phyloP scores from a whole-genome alignment of 2,329 filamentous ascomycete species.

The Septoria petroselini region DNA sequence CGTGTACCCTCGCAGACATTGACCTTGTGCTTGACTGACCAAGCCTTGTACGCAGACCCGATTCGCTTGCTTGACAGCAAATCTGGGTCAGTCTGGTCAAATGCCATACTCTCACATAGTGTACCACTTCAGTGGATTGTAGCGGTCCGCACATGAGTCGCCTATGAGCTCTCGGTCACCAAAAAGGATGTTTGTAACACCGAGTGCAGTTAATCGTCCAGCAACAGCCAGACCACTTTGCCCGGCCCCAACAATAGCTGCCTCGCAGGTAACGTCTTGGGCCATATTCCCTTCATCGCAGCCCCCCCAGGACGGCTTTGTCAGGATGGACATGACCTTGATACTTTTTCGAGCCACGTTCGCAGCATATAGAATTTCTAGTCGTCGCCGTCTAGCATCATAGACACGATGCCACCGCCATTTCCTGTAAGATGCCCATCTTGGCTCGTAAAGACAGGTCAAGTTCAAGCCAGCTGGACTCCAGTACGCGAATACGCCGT shows the following conservation, averaged over 20 bases:
- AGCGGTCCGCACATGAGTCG: conserved; percentile 48
- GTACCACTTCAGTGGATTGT: conserved; percentile 45
- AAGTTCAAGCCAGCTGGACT: conserved; percentile 28
- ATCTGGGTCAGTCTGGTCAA: conserved; percentile 28
- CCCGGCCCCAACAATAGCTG: conserved; percentile 31
- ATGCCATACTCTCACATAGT: conserved; percentile 43
- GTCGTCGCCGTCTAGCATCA: conserved; percentile 33
- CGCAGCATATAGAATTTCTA: conserved; percentile 44
- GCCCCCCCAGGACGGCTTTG: conserved; percentile 33
- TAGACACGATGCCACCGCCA: conserved; percentile 37
- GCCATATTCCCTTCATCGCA: conserved; percentile 18
- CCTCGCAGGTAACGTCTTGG: conserved; percentile 31
- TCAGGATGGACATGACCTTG: conserved; percentile 37
- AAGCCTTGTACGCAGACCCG: conserved; percentile 41
- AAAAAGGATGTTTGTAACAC: conserved; percentile 45
- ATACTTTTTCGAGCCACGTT: conserved; percentile 40
- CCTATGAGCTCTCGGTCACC: conserved; percentile 45
- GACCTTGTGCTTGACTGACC: conserved; percentile 39
- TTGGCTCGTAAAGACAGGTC: conserved; percentile 34
- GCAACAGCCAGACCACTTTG: conserved; percentile 47
- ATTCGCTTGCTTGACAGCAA: conserved; percentile 37
- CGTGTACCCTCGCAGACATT: conserved; percentile 42
- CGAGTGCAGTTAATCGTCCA: conserved; percentile 46
- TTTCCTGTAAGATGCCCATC: conserved; percentile 28
- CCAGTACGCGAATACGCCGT: conserved; percentile 27